Evolutionary conservation across 1,284 basidiomycete species (phyloP).

Genomic region (Athelia sp.): DNA sequence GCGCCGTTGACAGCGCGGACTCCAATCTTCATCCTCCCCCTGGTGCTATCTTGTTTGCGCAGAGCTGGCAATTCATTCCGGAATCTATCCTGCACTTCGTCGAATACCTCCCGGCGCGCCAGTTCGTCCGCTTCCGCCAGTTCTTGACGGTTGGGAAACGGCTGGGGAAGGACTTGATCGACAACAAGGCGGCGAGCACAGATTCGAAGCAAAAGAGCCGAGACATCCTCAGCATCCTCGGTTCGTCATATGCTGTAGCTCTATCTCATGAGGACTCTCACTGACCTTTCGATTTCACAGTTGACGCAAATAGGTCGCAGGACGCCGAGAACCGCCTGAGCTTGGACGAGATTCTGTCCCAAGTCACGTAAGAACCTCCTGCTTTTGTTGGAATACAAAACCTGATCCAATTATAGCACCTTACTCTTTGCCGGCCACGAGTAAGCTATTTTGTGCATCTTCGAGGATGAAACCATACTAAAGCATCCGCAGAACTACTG

Average conservation of each 20-base stretch:
- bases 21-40: conserved; percentile 5
- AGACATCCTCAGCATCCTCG: conserved; percentile 1
- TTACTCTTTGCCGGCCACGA: too few species aligned
- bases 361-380: too few species aligned
- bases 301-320: too few species aligned
- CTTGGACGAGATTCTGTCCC: too few species aligned
- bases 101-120: conserved; percentile 4
- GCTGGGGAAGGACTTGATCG: conserved; percentile 1
- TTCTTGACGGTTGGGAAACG: conserved; percentile 1
- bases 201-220: conserved; percentile 4
- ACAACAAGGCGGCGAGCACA: not conserved
- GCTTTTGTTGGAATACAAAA: too few species aligned
- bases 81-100: conserved; percentile 3
- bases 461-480: too few species aligned
- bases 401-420: too few species aligned
- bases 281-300: too few species aligned
- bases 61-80: conserved; percentile 3
- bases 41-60: conserved; percentile 2
- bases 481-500: conserved; percentile 23
- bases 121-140: conserved; percentile 1
- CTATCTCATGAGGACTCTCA: too few species aligned
- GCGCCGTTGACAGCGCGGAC: too few species aligned
- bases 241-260: not conserved
- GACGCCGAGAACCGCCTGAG: too few species aligned
- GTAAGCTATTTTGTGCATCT: too few species aligned